Base-by-base conservation (phyloP, 768 basidiomycete genomes). In the Lactifluus subvellereus region DNA sequence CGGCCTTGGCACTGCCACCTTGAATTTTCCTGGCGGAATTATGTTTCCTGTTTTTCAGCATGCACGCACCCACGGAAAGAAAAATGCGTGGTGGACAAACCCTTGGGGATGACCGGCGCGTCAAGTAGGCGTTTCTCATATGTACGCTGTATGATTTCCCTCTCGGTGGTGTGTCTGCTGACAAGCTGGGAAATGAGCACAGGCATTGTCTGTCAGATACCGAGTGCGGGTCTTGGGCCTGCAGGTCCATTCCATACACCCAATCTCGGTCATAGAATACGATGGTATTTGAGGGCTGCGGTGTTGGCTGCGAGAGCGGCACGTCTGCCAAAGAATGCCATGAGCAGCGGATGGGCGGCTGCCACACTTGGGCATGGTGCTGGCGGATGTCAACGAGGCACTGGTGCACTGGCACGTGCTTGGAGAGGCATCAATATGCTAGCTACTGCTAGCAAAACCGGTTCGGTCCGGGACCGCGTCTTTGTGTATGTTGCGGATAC, bases 251-350 rank as follows among this genome's bases (percentile, higher is more conserved):
- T 77, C 11, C 9, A 73, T 81, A 33, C 72, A 93, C 88, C 91
- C 91, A 94, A 72, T 94, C 91, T 65, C 89, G 87, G 70, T 94
- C 93, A 69, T 93, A 95, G 74, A 97, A 92, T 62, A 97, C 92
- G 84, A 87, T 22, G 42, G 90, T 92, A 54, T 93, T 90, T 67
- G 76, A 76, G 22, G 84, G 83, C 49, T 80, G 91, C 60, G 81
- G 83, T 6, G 80, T 82, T 57, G 91, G 91, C 0, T 93, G 91
- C 91, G 84, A 81, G 54, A 86, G 84, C 35, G 75, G 73, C 0
- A 73, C 74, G 22, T 67, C 70, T 20, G n/a, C n/a, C n/a, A n/a
- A n/a, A n/a, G n/a, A n/a, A n/a, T n/a, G n/a, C n/a, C n/a, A n/a
- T n/a, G n/a, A n/a, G n/a, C n/a, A n/a, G n/a, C n/a, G n/a, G n/a